Evolutionary conservation across 2,329 filamentous ascomycete species (phyloP).

Genomic region (Neopestalotiopsis sp.): DNA sequence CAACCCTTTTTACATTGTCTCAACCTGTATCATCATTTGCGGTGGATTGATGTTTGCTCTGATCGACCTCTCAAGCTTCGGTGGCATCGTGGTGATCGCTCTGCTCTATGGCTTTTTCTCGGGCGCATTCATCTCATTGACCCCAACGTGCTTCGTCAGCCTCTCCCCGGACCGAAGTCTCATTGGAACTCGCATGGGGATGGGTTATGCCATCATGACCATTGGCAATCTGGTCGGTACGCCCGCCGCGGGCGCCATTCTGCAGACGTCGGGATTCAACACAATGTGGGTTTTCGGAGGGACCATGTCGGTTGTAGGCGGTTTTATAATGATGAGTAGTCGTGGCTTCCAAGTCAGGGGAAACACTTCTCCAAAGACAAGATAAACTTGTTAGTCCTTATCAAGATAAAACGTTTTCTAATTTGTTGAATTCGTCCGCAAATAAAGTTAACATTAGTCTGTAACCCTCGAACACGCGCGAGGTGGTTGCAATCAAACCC

Average conservation of each 20-base stretch:
- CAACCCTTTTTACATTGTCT: constrained; percentile 43
- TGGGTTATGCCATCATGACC: constrained; percentile 39
- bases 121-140: constrained; percentile 48
- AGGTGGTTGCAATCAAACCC: too few relatives aligned
- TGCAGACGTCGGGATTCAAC: constrained; percentile 25
- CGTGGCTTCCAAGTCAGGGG: too few relatives aligned
- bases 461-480: too few relatives aligned
- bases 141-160: constrained; percentile 43
- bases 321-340: too few relatives aligned
- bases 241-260: constrained; percentile 40
- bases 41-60: constrained; percentile 42
- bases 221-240: constrained; percentile 40
- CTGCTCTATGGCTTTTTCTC: constrained; percentile 48
- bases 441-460: too few relatives aligned
- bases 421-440: too few relatives aligned
- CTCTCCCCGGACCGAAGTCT: constrained; percentile 46
- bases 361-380: too few relatives aligned
- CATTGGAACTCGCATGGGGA: constrained; percentile 49
- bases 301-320: too few relatives aligned
- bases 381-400: too few relatives aligned
- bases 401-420: too few relatives aligned
- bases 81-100: constrained; percentile 39
- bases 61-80: constrained; percentile 37
- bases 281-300: too few relatives aligned
- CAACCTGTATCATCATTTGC: constrained; percentile 35